Evolutionary conservation across 2,329 filamentous ascomycete genomes (phyloP), one percentile per base, ranked within the genome.

Genomic region (Exophiala sp.): DNA sequence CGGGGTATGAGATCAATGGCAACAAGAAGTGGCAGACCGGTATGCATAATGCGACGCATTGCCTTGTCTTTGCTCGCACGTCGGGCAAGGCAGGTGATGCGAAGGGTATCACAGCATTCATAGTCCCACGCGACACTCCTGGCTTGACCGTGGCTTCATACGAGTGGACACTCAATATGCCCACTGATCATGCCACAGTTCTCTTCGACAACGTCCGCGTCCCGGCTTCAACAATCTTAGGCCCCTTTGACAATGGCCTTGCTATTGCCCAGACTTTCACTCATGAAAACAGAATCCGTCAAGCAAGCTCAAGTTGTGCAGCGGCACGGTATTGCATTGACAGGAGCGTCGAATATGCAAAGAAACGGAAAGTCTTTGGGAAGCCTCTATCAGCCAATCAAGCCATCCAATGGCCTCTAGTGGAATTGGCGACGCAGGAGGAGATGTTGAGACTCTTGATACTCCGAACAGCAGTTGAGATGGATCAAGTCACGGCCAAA

Each of bases 111-210:
- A 80, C 77, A 1, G 80, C 79, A 44, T 82, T 83, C 58, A 69
- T 82, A 22, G 74, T 82, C 1, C 79, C 79, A 1, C 64, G 68
- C 24, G 65, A 74, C 1, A 73, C 77, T 0, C 69, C 70, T 1
- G 80, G 80, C 0, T 58, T 82, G 13, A 68, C 70, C 18, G 72
- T 81, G 6, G 71, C 75, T 39, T 79, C 75, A 30, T 83, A 80
- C 57, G 75, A 83, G 64, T 83, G 79, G 77, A 83, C 79, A 1
- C 72, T 82, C 45, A 83, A 83, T 58, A 83, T 83, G 79, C 79
- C 79, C 0, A 82, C 80, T 4, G 80, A 83, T 62, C 80, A 83
- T 60, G 80, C 80, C 2, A 82, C 79, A 1, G 68, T 83, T 32
- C 71, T 72, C 1, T 66, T 83, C 38, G 72, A 71, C n/a, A 64